phyloP scores from a whole-genome alignment of 352 stramenopile genomes.

The Phytophthora sojae region DNA sequence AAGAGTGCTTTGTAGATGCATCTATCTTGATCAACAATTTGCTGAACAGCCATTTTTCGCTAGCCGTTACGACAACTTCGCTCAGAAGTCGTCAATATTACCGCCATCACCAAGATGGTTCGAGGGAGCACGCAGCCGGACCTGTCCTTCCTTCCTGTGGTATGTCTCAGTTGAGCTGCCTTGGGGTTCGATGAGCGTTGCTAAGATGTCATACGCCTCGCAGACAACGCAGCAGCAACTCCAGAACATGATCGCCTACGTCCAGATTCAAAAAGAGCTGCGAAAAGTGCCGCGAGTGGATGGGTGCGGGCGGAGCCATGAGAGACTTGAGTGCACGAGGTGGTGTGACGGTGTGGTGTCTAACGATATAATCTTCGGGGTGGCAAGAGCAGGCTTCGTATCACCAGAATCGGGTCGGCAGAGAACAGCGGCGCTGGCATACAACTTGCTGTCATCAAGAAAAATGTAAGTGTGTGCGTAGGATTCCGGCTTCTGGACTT shows the following conservation, averaged over 20 bases:
- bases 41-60: conserved; percentile 8
- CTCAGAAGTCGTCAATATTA: conserved; percentile 14
- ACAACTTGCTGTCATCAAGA: conserved; percentile 48
- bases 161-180: neutral
- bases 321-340: neutral
- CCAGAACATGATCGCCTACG: conserved; percentile 64
- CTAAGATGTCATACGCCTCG: neutral
- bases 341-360: neutral
- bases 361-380: conserved; percentile 8
- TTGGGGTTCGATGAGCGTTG: neutral
- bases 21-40: neutral
- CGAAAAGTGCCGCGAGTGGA: conserved; percentile 64
- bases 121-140: conserved; percentile 22
- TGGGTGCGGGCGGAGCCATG: conserved; percentile 46
- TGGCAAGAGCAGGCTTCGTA: conserved; percentile 27
- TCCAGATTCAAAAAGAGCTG: conserved; percentile 55
- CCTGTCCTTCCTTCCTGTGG: conserved; percentile 35
- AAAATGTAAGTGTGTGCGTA: conserved; percentile 33
- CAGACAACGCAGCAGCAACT: conserved; percentile 69
- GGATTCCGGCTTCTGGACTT: neutral
- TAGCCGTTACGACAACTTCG: conserved; percentile 19
- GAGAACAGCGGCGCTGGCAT: conserved; percentile 38
- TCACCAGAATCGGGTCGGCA: conserved; percentile 37
- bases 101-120: conserved; percentile 7
- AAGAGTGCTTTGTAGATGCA: no score